These are phyloP conservation scores for Postia placenta DNA, from an alignment of 768 basidiomycete species.

Conservation along the genomic window DNA sequence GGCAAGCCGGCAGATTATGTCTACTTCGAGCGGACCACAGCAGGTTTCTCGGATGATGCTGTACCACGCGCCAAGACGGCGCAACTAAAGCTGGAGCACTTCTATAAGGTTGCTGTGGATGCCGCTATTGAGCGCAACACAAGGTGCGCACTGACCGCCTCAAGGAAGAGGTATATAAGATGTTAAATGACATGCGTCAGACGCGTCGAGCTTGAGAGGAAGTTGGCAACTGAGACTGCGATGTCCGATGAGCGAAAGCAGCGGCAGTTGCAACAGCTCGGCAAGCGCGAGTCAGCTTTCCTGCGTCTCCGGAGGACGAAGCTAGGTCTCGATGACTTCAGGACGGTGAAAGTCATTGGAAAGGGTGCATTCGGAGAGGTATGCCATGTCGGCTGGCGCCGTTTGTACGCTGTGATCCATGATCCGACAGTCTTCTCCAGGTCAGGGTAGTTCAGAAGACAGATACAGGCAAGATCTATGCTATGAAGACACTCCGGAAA, in stretches of 20 bases:
- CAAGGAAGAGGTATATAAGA: background rate
- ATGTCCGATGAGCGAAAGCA: slow-evolving; percentile 83
- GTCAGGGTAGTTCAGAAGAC: slow-evolving; percentile 94
- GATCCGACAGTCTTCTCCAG: slow-evolving; percentile 23
- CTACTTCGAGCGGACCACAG: slow-evolving; percentile 80
- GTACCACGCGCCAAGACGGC: slow-evolving; percentile 83
- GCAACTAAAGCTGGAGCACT: slow-evolving; percentile 93
- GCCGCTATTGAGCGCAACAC: slow-evolving; percentile 91
- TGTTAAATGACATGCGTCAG: slow-evolving; percentile 29
- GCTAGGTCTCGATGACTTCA: slow-evolving; percentile 87
- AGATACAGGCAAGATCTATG: slow-evolving; percentile 97
- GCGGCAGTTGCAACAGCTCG: slow-evolving; percentile 75
- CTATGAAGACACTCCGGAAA: slow-evolving; percentile 97
- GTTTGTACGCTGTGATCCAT: slow-evolving; percentile 2
- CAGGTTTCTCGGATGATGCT: slow-evolving; percentile 75
- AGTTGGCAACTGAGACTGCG: slow-evolving; percentile 60
- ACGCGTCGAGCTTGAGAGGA: slow-evolving; percentile 82
- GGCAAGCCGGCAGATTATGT: slow-evolving; percentile 72
- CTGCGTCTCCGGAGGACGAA: slow-evolving; percentile 85
- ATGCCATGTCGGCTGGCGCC: slow-evolving; percentile 18
- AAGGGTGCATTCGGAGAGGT: slow-evolving; percentile 99
- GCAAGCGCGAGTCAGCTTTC: slow-evolving; percentile 85
- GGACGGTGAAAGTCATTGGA: slow-evolving; percentile 97
- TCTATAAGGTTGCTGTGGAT: slow-evolving; percentile 95
- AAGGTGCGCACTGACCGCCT: slow-evolving; percentile 67